Conservation (phyloP, 208 protist genomes). For the Herpetomonas samuelpessoai region DNA sequence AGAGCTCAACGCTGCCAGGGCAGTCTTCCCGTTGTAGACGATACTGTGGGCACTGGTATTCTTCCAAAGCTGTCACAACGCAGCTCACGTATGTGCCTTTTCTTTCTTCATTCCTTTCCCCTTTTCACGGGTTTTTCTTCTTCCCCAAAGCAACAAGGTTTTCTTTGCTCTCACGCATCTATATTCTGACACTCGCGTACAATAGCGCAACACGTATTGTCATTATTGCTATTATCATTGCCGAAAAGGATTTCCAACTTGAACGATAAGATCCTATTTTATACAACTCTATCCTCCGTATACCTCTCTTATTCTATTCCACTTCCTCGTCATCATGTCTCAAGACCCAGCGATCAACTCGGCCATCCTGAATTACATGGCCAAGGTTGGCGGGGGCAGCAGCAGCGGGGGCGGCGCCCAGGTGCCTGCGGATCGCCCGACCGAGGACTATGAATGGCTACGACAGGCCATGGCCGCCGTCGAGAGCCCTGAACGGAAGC, state of each 20-base stretch:
- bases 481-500: slow-evolving; percentile 64
- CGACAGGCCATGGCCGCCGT: slow-evolving; percentile 60
- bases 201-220: too few species aligned
- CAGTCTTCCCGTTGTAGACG: too few species aligned
- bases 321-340: slow-evolving; percentile 28
- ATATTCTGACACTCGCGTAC: too few species aligned
- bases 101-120: background rate
- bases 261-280: too few species aligned
- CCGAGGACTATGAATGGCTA: slow-evolving; percentile 66
- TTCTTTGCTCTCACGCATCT: too few species aligned
- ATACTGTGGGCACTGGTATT: too few species aligned
- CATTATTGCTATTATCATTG: too few species aligned
- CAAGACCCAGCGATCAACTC: slow-evolving; percentile 43
- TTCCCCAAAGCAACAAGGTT: too few species aligned
- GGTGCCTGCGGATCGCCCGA: slow-evolving; percentile 9
- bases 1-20: too few species aligned
- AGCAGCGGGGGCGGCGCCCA: background rate
- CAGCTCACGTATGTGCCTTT: background rate
- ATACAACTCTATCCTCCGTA: too few species aligned
- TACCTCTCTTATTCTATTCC: slow-evolving; percentile 2
- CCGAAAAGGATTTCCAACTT: too few species aligned
- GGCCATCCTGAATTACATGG: slow-evolving; percentile 47
- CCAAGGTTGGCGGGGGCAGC: slow-evolving; percentile 11
- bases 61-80: background rate
- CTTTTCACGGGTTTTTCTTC: slow-evolving; percentile 1